Evolutionary conservation across 768 basidiomycete species (phyloP), one percentile per base, ranked within the genome.

Genomic region (Xerocomus potaroensis): DNA sequence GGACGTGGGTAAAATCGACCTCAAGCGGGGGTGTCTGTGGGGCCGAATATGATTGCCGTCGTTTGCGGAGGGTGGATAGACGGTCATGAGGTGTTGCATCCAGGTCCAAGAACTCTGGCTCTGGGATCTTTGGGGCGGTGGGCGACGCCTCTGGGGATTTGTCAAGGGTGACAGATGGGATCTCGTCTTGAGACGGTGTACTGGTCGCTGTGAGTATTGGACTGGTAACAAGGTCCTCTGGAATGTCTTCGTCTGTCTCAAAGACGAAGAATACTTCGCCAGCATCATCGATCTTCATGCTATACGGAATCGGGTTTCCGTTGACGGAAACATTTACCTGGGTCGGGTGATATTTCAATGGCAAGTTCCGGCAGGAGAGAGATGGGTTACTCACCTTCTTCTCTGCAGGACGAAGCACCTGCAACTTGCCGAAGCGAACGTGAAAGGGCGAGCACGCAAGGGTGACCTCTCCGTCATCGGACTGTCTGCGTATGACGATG

Each of bases 221-320:
- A 68, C 88, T 91, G 0, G 96, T 99, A 53, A 93, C 87, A 51
- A 99, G 80, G 63, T 93, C 89, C 38, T 80, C 86, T 3, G 96
- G 95, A 24, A 98, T 84, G 48, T 97, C 92, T 31, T 85, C 90
- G 32, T 94, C 90, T 1, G 95, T 97, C 68, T 99, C 95, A 55
- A 98, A 91, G 32, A 99, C 87, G 60, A 98, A 98, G 75, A 98
- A 99, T 0, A 94, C 96, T 69, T 99, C 96, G 5, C 96, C 96
- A 1, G 96, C 92, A 48, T 98, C 96, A 32, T 93, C 94, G 51
- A 98, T 92, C 75, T 99, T 98, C 96, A 99, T 99, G 66, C 77
- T 78, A 66, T 90, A 98, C 0, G 95, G 95, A 46, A 93, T 86
- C 35, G 78, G 76, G 56, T 81, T 73, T 32, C 87, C 90, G 68